Evolutionary conservation across 306 rosid genomes (phyloP).

Genomic region (Fragaria nilgerrensis): DNA sequence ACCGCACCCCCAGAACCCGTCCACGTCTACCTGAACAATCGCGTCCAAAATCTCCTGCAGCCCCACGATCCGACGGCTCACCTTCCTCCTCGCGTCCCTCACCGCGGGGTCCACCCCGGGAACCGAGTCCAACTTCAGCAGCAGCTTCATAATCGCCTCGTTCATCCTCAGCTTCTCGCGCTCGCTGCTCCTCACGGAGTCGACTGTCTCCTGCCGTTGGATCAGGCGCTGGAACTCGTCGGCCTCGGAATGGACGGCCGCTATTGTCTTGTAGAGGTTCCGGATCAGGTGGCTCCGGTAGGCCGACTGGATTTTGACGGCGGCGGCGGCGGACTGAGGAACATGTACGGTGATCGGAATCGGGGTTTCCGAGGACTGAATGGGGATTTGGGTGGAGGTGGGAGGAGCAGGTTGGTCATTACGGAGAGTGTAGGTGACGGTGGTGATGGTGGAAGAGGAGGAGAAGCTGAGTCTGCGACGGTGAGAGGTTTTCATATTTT

Average conservation of each 20-base stretch:
- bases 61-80: slow-evolving; percentile 84
- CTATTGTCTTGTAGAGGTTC: slow-evolving; percentile 48
- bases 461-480: slow-evolving; percentile 21
- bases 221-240: slow-evolving; percentile 52
- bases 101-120: slow-evolving; percentile 79
- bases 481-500: slow-evolving; percentile 35
- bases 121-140: slow-evolving; percentile 76
- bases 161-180: slow-evolving; percentile 68
- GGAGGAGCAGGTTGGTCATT: slow-evolving; percentile 55
- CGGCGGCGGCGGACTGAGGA: slow-evolving; percentile 46
- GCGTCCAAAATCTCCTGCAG: slow-evolving; percentile 85
- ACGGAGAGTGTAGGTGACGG: slow-evolving; percentile 46
- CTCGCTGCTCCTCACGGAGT: slow-evolving; percentile 62
- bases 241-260: slow-evolving; percentile 59
- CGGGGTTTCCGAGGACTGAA: slow-evolving; percentile 29
- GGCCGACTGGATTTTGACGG: slow-evolving; percentile 64
- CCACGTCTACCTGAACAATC: slow-evolving; percentile 39
- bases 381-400: slow-evolving; percentile 38
- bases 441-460: slow-evolving; percentile 36
- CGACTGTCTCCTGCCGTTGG: slow-evolving; percentile 94
- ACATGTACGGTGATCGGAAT: slow-evolving; percentile 26
- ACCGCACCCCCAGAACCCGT: slow-evolving; percentile 25
- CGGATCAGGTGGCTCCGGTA: slow-evolving; percentile 76
- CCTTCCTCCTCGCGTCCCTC: slow-evolving; percentile 78
- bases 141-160: slow-evolving; percentile 72